phyloP scores from a whole-genome alignment of 192 early-diverging fungal species.

The Thamnidium elegans region DNA sequence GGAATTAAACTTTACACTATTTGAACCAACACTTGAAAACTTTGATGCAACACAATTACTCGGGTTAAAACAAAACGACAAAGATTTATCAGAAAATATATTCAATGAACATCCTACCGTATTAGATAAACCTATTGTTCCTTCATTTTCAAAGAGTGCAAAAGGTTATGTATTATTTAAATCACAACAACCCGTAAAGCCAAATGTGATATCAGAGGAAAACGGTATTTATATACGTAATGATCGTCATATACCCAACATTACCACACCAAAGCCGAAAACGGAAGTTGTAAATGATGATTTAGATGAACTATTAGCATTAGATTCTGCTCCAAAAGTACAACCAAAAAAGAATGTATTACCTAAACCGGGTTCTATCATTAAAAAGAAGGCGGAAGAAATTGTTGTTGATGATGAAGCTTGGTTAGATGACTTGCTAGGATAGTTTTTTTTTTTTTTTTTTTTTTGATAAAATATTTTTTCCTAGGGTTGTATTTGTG shows the following conservation, averaged over 20 bases:
- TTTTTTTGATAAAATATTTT: too few relatives aligned
- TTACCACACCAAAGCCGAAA: not conserved
- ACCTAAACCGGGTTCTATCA: slow-evolving; percentile 5
- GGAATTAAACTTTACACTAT: slow-evolving; percentile 18
- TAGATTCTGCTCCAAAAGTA: slow-evolving; percentile 10
- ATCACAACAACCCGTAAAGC: not conserved
- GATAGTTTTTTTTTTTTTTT: slow-evolving; percentile 3
- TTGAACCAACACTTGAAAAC: slow-evolving; percentile 8
- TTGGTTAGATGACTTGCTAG: slow-evolving; percentile 33
- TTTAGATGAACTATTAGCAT: slow-evolving; percentile 20
- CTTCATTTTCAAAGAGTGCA: slow-evolving; percentile 25
- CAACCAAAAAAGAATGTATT: not conserved
- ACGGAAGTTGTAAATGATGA: not conserved
- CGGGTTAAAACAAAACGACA: slow-evolving; percentile 4
- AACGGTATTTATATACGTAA: slow-evolving; percentile 35
- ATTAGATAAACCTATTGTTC: slow-evolving; percentile 29
- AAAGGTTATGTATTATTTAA: slow-evolving; percentile 31
- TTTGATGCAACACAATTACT: slow-evolving; percentile 15
- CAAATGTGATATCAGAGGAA: not conserved
- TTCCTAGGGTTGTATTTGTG: too few relatives aligned
- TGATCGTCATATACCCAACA: slow-evolving; percentile 21
- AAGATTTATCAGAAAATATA: slow-evolving; percentile 11
- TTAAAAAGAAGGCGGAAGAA: not conserved
- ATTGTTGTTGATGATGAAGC: slow-evolving; percentile 21
- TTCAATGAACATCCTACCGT: slow-evolving; percentile 8